Conservation (phyloP, 2,329 filamentous ascomycete genomes). For the Clarireedia paspali region DNA sequence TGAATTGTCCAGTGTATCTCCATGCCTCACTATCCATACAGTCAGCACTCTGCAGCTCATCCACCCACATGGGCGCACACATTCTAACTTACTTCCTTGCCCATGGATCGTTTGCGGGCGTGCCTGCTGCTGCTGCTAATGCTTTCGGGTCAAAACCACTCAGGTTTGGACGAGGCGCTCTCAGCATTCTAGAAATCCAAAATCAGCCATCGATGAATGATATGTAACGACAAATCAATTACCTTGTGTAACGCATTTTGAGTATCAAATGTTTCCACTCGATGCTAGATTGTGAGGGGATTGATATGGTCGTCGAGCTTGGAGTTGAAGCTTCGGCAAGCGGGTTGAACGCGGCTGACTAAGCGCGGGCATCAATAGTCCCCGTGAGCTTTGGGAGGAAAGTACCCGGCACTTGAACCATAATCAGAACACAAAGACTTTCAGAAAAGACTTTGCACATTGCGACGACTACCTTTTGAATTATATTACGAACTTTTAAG, state of each 20-base stretch:
- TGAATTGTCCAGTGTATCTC: conserved; percentile 87
- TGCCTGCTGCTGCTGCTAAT: conserved; percentile 64
- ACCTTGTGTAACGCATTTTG: conserved; percentile 29
- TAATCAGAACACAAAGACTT: conserved; percentile 1
- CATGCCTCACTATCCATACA: conserved; percentile 83
- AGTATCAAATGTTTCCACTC: conserved; percentile 2
- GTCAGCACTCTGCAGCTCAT: conserved; percentile 9
- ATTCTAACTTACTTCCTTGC: conserved; percentile 47
- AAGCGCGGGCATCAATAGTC: neutral
- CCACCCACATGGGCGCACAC: neutral
- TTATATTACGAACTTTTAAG: neutral
- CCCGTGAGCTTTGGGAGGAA: neutral
- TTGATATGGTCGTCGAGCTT: neutral
- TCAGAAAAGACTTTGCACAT: conserved; percentile 1
- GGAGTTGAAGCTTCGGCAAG: neutral
- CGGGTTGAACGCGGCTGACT: neutral
- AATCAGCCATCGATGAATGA: conserved; percentile 11
- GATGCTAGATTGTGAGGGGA: conserved; percentile 1
- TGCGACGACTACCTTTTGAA: neutral
- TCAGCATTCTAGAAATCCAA: conserved; percentile 24
- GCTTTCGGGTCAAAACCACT: conserved; percentile 88
- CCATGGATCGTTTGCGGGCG: conserved; percentile 57
- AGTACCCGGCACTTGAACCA: conserved; percentile 1
- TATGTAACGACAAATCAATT: neutral
- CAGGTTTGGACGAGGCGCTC: conserved; percentile 53